These are phyloP conservation scores for Penicillium atrosanguineum DNA, from an alignment of 495 filamentous ascomycete genomes.

Conservation along the genomic window DNA sequence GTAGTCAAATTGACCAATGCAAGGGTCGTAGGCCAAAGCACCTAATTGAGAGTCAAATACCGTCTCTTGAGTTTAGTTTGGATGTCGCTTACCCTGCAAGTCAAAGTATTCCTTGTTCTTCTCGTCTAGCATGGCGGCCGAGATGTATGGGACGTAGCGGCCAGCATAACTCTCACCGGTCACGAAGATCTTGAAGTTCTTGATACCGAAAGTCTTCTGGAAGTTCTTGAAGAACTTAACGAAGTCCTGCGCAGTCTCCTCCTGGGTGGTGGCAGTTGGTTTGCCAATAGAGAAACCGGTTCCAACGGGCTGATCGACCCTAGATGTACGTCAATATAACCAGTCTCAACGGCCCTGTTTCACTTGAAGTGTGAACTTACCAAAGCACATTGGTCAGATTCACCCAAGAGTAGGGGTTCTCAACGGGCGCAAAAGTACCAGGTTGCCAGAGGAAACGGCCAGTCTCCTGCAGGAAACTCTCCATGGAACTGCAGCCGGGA, in stretches of 20 bases:
- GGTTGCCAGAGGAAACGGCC: conserved; percentile 62
- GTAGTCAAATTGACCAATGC: conserved; percentile 41
- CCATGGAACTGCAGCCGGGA: conserved; percentile 64
- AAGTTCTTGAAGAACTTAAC: conserved; percentile 65
- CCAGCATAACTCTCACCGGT: conserved; percentile 62
- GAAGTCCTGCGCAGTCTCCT: conserved; percentile 58
- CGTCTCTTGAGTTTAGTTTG: neutral
- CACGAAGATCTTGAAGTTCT: conserved; percentile 60
- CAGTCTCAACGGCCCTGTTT: neutral
- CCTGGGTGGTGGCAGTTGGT: conserved; percentile 51
- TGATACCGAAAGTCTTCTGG: conserved; percentile 56
- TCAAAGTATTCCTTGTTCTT: conserved; percentile 50
- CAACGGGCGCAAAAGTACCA: conserved; percentile 55
- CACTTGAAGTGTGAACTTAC: conserved; percentile 24
- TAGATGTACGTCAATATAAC: conserved; percentile 7
- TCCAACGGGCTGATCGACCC: conserved; percentile 57
- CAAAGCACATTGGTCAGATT: conserved; percentile 65
- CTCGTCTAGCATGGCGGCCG: conserved; percentile 49
- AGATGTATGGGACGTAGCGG: conserved; percentile 55
- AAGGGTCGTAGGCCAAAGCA: conserved; percentile 42
- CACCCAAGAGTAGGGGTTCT: conserved; percentile 66
- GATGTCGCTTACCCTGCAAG: conserved; percentile 31
- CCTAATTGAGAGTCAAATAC: conserved; percentile 19
- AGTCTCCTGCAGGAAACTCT: conserved; percentile 66
- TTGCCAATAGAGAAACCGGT: conserved; percentile 56